phyloP scores from a whole-genome alignment of 208 protist species.

The Porcisia hertigi region DNA sequence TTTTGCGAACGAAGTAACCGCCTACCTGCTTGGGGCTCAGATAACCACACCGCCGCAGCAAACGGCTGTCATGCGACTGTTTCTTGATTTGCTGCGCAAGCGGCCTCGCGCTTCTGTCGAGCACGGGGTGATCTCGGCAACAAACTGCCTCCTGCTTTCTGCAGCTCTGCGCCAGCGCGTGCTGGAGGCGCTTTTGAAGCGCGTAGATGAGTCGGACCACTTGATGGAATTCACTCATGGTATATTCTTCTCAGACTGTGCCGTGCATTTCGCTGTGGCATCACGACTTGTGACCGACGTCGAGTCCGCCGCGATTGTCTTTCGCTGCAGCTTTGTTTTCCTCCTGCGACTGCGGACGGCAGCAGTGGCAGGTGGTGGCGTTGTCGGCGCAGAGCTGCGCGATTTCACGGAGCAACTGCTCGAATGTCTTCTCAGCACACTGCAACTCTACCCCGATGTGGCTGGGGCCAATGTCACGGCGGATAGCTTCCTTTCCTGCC shows the following conservation, averaged over 20 bases:
- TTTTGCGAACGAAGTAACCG: constrained; percentile 28
- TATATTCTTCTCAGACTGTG: constrained; percentile 17
- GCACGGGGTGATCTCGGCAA: constrained; percentile 19
- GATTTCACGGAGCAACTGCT: constrained; percentile 38
- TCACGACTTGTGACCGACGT: constrained; percentile 32
- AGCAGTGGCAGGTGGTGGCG: background rate
- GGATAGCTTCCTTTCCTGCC: constrained; percentile 28
- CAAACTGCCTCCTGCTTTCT: constrained; percentile 50
- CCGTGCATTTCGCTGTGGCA: constrained; percentile 32
- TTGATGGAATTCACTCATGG: background rate
- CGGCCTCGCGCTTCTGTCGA: constrained; percentile 38
- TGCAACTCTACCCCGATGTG: constrained; percentile 50
- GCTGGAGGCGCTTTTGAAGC: constrained; percentile 12
- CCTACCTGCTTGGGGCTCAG: constrained; percentile 22
- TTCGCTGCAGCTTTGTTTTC: constrained; percentile 35
- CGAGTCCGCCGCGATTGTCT: constrained; percentile 35
- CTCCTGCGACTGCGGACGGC: constrained; percentile 24
- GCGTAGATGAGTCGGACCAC: constrained; percentile 8
- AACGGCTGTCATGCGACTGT: constrained; percentile 13
- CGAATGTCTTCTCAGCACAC: constrained; percentile 44
- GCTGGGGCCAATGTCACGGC: constrained; percentile 24
- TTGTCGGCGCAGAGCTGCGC: background rate
- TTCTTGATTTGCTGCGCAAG: constrained; percentile 43
- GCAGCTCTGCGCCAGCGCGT: constrained; percentile 31
- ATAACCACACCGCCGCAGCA: constrained; percentile 13